Percentiles rank a stretch among this genome's conserved stretches.
Conservation (phyloP, 495 filamentous ascomycete species). For the Tuber indicum region DNA sequence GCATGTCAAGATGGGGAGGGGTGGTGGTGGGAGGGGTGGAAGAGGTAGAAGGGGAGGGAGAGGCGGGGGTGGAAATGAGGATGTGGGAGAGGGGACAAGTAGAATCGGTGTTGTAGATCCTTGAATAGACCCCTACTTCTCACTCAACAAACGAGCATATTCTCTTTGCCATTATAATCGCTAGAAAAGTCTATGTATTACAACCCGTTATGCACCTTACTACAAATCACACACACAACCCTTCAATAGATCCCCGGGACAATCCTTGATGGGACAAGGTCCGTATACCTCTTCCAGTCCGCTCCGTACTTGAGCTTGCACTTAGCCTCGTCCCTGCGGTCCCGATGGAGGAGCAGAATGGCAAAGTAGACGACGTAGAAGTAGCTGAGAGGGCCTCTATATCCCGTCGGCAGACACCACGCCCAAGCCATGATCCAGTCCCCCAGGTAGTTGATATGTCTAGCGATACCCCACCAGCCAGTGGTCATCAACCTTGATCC, state of each 20-base stretch:
- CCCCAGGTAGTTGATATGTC: slow-evolving; percentile 97
- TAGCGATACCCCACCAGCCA: slow-evolving; percentile 89
- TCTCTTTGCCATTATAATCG: not conserved
- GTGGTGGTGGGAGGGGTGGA: slow-evolving; percentile 9
- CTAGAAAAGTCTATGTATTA: not conserved
- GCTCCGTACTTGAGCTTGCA: slow-evolving; percentile 86
- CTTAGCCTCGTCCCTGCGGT: slow-evolving; percentile 85
- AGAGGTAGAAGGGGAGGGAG: slow-evolving; percentile 1
- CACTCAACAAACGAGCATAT: not conserved
- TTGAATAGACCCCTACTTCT: not conserved
- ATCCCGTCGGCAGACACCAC: slow-evolving; percentile 81
- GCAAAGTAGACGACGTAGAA: slow-evolving; percentile 95
- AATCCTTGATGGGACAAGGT: slow-evolving; percentile 75
- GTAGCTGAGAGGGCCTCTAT: slow-evolving; percentile 84
- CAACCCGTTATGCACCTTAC: not conserved
- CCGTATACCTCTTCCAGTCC: slow-evolving; percentile 87
- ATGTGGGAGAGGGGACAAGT: slow-evolving; percentile 8
- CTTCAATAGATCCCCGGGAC: slow-evolving; percentile 80
- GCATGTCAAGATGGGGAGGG: slow-evolving; percentile 26
- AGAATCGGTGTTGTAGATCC: slow-evolving; percentile 20
- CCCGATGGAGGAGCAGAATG: slow-evolving; percentile 80
- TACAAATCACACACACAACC: slow-evolving; percentile 3
- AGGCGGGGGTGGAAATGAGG: not conserved
- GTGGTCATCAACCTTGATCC: slow-evolving; percentile 75
- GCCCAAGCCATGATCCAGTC: slow-evolving; percentile 95